A percentile compares a stretch with the other conserved stretches of the same genome.
phyloP scores from a whole-genome alignment of 202 grass and related monocot species.

The Setaria italica region DNA sequence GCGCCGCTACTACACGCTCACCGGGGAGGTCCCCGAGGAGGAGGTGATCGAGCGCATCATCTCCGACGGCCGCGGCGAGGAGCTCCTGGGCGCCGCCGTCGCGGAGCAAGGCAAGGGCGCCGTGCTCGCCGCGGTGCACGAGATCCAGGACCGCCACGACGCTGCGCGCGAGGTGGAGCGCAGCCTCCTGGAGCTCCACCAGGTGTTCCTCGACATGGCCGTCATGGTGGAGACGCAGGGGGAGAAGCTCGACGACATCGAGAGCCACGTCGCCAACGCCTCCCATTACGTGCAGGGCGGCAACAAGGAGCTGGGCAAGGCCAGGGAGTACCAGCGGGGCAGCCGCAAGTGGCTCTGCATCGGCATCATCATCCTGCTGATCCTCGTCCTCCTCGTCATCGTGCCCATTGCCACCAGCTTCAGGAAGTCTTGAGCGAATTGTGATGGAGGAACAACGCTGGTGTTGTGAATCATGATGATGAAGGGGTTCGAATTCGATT shows the following conservation, averaged over 20 bases:
- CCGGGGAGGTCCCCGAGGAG: constrained; percentile 82
- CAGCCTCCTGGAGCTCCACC: constrained; percentile 93
- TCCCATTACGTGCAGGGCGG: constrained; percentile 70
- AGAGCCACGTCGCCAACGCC: constrained; percentile 69
- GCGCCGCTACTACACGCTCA: constrained; percentile 89
- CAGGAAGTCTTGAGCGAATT: constrained; percentile 52
- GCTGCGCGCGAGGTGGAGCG: constrained; percentile 78
- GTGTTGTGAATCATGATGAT: constrained; percentile 3
- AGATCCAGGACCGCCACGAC: constrained; percentile 87
- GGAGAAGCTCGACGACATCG: constrained; percentile 81
- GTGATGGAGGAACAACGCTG: neutral
- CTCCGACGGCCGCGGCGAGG: constrained; percentile 82
- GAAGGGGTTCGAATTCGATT: constrained; percentile 2
- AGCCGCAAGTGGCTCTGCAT: constrained; percentile 85
- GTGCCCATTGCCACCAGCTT: constrained; percentile 81
- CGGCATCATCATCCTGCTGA: constrained; percentile 70
- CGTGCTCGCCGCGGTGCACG: constrained; percentile 73
- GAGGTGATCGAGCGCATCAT: constrained; percentile 89
- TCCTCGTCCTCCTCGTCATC: constrained; percentile 70
- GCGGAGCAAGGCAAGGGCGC: constrained; percentile 75
- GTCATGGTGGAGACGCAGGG: constrained; percentile 88
- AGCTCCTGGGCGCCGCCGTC: constrained; percentile 71
- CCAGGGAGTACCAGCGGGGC: constrained; percentile 70
- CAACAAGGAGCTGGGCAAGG: constrained; percentile 76
- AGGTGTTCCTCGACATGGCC: constrained; percentile 97